Evolutionary conservation across 129 eudicot species (phyloP).

Genomic region (Daucus carota): DNA sequence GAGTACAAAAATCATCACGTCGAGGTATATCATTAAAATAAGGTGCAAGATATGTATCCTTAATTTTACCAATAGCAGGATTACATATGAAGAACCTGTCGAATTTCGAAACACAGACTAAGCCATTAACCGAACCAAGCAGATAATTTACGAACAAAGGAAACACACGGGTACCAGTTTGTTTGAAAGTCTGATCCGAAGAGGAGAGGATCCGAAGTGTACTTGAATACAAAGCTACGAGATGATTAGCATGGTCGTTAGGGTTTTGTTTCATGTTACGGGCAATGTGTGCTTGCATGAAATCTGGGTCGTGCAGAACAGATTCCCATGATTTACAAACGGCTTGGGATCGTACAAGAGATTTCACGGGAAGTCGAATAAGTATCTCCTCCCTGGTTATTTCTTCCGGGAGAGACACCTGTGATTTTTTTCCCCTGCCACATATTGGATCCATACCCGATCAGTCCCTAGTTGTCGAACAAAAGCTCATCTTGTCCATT

Average conservation of each 20-base stretch:
- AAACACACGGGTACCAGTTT: background rate
- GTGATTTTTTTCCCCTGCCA: no score
- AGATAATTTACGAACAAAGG: no score
- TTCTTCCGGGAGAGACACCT: background rate
- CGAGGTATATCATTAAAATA: no score
- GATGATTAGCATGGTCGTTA: background rate
- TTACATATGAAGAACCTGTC: background rate
- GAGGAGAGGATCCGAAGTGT: background rate
- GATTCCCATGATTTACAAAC: slow-evolving; percentile 1
- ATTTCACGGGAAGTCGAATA: background rate
- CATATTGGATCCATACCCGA: background rate
- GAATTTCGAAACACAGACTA: background rate
- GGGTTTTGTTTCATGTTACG: background rate
- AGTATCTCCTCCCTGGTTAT: background rate
- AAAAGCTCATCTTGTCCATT: background rate
- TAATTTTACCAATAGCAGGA: background rate
- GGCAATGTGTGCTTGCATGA: background rate
- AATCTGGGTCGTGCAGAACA: background rate
- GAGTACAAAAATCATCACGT: background rate
- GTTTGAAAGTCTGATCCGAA: background rate
- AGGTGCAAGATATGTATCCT: background rate
- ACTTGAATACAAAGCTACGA: background rate
- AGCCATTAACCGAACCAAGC: no score
- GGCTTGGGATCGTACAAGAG: background rate
- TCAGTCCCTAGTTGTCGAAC: background rate